Evolutionary conservation across 805 yeast genomes (phyloP), one percentile per base, ranked within the genome.

Genomic region (Grigorovia yakushimaensis): DNA sequence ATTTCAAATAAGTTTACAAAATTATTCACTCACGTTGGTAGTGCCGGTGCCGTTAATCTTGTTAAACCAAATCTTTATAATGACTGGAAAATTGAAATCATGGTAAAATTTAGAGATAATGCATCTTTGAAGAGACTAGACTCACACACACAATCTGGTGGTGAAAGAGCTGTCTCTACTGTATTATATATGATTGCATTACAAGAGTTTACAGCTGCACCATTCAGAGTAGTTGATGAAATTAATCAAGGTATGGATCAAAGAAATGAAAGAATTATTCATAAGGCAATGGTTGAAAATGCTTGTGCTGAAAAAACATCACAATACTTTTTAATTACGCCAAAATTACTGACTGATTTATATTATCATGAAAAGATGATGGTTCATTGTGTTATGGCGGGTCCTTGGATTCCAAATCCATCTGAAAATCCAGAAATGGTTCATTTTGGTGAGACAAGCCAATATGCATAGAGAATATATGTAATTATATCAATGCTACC

Each of bases 211-310:
- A 82, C 97, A 0, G 75, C 76, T 24, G 87, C 96, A 0, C 98
- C 98, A 9, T 88, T 93, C 59, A 73, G 98, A 60, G 89, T 91
- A 2, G 96, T 93, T 7, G 99, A 93, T 67, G 99, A 93, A 70
- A 94, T 93, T 52, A 93, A 93, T 62, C 99, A 93, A 68, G 99
- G 98, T 54, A 89, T 93, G 98, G 99, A 93, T 67, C 84, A 94
- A 11, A 78, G 78, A 50, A 93, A 93, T 60, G 98, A 93, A 65
- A 77, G 89, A 51, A 73, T 78, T 68, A 89, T 93, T 2, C 96
- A 91, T 61, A 76, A 78, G 51, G 78, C 86, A 51, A 81, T 93
- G 74, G 96, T 91, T 1, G 80, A 84, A 47, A 81, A 84, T 42
- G 91, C 97, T 0, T 86, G 96, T 60, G 66, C 68, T 4, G 71